phyloP scores from a whole-genome alignment of 2,329 filamentous ascomycete genomes.

The Gyromitra esculenta region DNA sequence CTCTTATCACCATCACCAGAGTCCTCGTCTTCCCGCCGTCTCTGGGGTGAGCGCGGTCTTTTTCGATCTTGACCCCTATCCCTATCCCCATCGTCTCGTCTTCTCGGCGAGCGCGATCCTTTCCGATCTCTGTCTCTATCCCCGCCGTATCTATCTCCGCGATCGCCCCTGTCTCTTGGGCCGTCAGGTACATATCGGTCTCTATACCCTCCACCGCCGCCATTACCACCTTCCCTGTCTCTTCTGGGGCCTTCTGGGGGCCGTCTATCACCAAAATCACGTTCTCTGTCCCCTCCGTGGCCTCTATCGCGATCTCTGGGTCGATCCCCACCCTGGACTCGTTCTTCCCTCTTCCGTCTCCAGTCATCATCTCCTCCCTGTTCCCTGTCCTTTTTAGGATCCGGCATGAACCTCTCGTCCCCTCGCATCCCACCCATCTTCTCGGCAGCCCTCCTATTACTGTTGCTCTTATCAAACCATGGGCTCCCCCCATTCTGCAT shows the following conservation, averaged over 20 bases:
- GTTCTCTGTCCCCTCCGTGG: constrained; percentile 58
- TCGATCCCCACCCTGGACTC: constrained; percentile 1
- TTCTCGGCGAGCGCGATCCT: constrained; percentile 36
- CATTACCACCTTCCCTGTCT: constrained; percentile 31
- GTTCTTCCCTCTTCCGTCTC: constrained; percentile 71
- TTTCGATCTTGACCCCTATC: constrained; percentile 57
- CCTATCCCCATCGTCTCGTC: constrained; percentile 43
- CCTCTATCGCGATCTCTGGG: constrained; percentile 15
- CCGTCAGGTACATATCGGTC: constrained; percentile 44
- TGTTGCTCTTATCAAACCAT: constrained; percentile 63
- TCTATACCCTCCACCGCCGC: constrained; percentile 20
- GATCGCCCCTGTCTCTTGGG: constrained; percentile 56
- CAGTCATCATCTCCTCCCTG: constrained; percentile 64
- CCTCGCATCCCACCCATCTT: constrained; percentile 62
- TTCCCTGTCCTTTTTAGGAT: constrained; percentile 66
- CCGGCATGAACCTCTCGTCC: constrained; percentile 75
- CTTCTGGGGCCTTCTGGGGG: constrained; percentile 47
- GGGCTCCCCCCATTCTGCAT: constrained; percentile 69
- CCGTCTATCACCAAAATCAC: constrained; percentile 61
- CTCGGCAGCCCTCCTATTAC: constrained; percentile 67
- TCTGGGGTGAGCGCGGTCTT: constrained; percentile 44
- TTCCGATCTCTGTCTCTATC: constrained; percentile 57
- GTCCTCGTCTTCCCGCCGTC: constrained; percentile 29
- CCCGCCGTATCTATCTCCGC: constrained; percentile 55
- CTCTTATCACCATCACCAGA: constrained; percentile 45